Base-by-base conservation (phyloP, 148 eudicot genomes). In the Chenopodium album region DNA sequence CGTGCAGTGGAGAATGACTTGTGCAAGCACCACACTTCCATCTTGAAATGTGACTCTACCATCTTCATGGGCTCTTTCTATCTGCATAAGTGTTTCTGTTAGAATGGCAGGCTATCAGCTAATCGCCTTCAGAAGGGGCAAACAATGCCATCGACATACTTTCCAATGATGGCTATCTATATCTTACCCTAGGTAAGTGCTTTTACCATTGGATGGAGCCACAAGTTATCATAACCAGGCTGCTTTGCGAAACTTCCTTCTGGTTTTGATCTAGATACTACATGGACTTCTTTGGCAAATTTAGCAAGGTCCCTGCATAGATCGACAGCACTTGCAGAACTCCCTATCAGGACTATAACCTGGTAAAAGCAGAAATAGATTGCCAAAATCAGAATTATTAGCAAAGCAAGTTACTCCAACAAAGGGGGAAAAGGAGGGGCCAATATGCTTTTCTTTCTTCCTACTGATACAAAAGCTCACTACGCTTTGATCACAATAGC, bases 131-230 rank as follows among this genome's bases (percentile, higher is more conserved):
- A 76, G 44, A 75, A 76, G 75, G 65, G 54, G 71, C n/a, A 65
- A 78, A 76, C 29, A 47, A 64, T n/a, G 66, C 44, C 70, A 76
- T 46, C 64, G 56, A 78, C 54, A 7, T 62, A 76, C 74, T 78
- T 75, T 48, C 7, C 29, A 63, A 76, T 47, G 52, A 82, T 71
- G 77, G 63, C 62, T 56, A 78, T 71, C 84, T 26, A 81, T 23
- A 20, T 78, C 78, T 82, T 70, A 80, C 80, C 72, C 67, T 52
- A 78, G 76, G 80, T 63, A 8, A 84, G 81, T 71, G 78, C 71
- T 73, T 82, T 88, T 89, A 94, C 99, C 97, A 90, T 92, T 34
- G 92, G 85, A 88, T 89, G 97, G 66, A 96, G 90, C 99, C 99
- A 94, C 77, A 92, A 74, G 71, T 94, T 94, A 76, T 88, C 84